Base-by-base conservation (phyloP, 208 protist genomes). In the Leishmania mexicana region DNA sequence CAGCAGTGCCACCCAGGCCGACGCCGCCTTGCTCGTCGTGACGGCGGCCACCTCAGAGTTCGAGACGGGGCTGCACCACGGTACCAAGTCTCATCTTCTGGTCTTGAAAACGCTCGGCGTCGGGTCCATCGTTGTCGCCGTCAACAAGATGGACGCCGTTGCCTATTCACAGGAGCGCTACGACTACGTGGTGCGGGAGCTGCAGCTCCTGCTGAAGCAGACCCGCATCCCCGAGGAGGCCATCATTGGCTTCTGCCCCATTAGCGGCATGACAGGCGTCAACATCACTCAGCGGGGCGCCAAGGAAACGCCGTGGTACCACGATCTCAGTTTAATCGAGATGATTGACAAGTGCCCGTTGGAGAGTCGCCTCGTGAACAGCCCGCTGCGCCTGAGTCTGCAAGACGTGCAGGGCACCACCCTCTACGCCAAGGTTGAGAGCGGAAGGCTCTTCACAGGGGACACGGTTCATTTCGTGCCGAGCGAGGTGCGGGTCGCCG, bases 141-240 rank as follows among this genome's bases (percentile, higher is more conserved):
- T 99, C 82, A 99, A 99, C 94, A 99, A 99, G 92, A 99, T 99
- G 99, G 99, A 99, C 92, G 93, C 94, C 40, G 98, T 99, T 5
- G 80, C 88, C 42, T 99, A 95, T 94, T 86, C 86, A 13, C 80
- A 98, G 85, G 97, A 98, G 40, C 83, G 97, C 58, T 99, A 97
- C 84, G 89, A 99, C 77, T 92, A 98, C 83, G 97, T 99, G 65
- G 84, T 95, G 17, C 82, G 83, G 31, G 96, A 99, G 85, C 80
- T 99, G 72, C 93, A 85, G 35, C 88, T 92, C 19, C 99, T 99
- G 81, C 80, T 99, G 28, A 97, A 98, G 86, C 90, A 97, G 78
- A 90, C 91, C 58, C 97, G 98, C 62, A 99, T 97, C 81, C 84
- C 87, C 4, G 89, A 92, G 38, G 87, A 89, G 17, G 77, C 81